Evolutionary conservation across 352 stramenopile genomes (phyloP).

Genomic region (Globisporangium spinosum): DNA sequence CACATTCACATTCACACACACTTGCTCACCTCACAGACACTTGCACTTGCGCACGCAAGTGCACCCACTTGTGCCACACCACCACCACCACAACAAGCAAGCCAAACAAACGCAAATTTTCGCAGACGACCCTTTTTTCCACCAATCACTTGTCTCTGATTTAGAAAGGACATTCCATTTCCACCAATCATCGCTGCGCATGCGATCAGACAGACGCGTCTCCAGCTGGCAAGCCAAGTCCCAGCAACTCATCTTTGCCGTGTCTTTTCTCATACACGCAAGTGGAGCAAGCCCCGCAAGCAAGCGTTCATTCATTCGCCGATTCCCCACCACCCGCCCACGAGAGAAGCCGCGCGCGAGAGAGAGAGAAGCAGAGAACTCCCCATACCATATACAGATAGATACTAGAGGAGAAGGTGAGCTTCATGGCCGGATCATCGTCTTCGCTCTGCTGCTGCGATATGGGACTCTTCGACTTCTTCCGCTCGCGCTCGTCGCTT

Average conservation of each 20-base stretch:
- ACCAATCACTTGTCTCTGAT: conserved; percentile 1
- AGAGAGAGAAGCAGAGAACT: background rate
- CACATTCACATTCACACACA: too few relatives aligned
- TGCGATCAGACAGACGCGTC: background rate
- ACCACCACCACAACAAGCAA: background rate
- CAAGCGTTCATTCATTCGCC: background rate
- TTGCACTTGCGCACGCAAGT: background rate
- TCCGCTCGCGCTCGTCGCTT: conserved; percentile 54
- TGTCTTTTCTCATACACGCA: conserved; percentile 1
- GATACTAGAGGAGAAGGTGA: too few relatives aligned
- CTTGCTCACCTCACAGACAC: too few relatives aligned
- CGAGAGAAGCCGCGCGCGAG: background rate
- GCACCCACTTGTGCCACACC: background rate
- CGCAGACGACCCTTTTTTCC: background rate
- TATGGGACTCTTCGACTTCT: conserved; percentile 79
- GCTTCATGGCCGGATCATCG: background rate
- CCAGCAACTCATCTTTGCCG: background rate
- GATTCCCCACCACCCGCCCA: conserved; percentile 3
- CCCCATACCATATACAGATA: background rate
- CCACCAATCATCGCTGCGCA: background rate
- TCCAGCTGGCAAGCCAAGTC: background rate
- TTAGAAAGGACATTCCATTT: background rate
- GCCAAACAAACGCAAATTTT: background rate
- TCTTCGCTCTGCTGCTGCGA: conserved; percentile 19
- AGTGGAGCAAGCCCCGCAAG: background rate